Conservation (phyloP, 441 rosid species). For the Pelargonium hybrid region DNA sequence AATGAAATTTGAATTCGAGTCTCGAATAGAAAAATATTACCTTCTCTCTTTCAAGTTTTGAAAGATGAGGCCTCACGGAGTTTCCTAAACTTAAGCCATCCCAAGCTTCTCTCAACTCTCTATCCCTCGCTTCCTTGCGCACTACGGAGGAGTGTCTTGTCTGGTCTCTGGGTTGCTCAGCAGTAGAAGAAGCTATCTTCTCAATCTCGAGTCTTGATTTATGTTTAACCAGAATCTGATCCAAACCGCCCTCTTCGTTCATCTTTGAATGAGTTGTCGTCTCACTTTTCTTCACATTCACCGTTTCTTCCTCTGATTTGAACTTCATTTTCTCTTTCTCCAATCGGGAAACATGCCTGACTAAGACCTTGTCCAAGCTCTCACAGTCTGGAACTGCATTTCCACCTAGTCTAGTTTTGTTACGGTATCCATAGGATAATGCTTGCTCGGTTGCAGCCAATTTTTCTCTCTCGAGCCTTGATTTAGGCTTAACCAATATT, state of each 20-base stretch:
- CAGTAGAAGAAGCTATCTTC: conserved; percentile 26
- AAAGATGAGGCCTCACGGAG: conserved; percentile 51
- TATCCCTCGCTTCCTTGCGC: conserved; percentile 60
- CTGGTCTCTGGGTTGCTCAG: conserved; percentile 26
- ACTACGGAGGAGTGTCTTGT: conserved; percentile 22
- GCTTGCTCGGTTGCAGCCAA: conserved; percentile 7
- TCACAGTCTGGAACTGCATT: conserved; percentile 25
- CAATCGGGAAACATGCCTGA: conserved; percentile 45
- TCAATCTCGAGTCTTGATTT: conserved; percentile 38
- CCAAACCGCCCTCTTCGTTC: conserved; percentile 15
- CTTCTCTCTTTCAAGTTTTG: conserved; percentile 80
- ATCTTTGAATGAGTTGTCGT: background rate
- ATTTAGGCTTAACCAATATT: too few relatives aligned
- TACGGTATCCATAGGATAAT: conserved; percentile 25
- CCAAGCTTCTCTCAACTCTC: conserved; percentile 83
- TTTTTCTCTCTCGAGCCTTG: conserved; percentile 40
- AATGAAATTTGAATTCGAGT: background rate
- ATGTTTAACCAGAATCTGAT: conserved; percentile 26
- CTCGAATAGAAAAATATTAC: conserved; percentile 20
- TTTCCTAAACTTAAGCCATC: conserved; percentile 82
- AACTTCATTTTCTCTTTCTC: conserved; percentile 42
- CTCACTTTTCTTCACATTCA: background rate
- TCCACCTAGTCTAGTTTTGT: conserved; percentile 25
- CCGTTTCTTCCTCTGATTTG: conserved; percentile 26
- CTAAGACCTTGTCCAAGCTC: conserved; percentile 50